Conservation (phyloP, 2,329 filamentous ascomycete species). For the Penicillium sp. region DNA sequence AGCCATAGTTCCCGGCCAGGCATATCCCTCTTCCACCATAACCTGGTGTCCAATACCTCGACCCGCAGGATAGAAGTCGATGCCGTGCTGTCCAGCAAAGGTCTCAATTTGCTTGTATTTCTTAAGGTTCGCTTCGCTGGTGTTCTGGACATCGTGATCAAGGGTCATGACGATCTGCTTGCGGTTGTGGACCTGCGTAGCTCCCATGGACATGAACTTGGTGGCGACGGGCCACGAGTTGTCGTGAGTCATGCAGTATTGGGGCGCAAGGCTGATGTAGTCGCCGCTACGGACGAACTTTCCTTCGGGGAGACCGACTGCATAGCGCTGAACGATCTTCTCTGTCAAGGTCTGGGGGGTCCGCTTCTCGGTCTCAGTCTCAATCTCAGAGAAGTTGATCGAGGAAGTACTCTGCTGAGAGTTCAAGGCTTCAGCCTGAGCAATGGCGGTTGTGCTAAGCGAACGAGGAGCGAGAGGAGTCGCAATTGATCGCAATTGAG, state of each 20-base stretch:
- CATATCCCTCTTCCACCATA: constrained; percentile 74
- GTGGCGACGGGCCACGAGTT: constrained; percentile 74
- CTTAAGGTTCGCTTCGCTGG: constrained; percentile 71
- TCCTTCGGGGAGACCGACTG: constrained; percentile 70
- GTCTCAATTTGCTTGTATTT: constrained; percentile 81
- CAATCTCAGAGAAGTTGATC: neutral
- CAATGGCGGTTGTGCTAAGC: neutral
- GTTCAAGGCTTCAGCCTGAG: neutral
- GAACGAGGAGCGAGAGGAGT: neutral
- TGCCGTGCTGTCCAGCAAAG: constrained; percentile 76
- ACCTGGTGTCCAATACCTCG: constrained; percentile 82
- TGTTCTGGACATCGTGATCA: constrained; percentile 89
- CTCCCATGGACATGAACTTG: constrained; percentile 83
- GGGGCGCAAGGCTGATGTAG: constrained; percentile 74
- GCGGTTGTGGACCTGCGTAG: constrained; percentile 68
- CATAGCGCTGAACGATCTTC: constrained; percentile 84
- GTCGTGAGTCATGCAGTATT: constrained; percentile 82
- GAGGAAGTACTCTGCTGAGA: neutral
- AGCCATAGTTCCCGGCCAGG: constrained; percentile 79
- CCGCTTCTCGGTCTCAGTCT: neutral
- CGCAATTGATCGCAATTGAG: neutral
- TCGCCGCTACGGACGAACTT: constrained; percentile 78
- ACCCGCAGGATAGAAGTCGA: constrained; percentile 75
- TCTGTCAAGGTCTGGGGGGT: constrained; percentile 79
- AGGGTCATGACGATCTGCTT: constrained; percentile 78